These are phyloP conservation scores for Neckera pumila DNA, from an alignment of 225 moss, liverwort and hornwort species.

Conservation along the genomic window DNA sequence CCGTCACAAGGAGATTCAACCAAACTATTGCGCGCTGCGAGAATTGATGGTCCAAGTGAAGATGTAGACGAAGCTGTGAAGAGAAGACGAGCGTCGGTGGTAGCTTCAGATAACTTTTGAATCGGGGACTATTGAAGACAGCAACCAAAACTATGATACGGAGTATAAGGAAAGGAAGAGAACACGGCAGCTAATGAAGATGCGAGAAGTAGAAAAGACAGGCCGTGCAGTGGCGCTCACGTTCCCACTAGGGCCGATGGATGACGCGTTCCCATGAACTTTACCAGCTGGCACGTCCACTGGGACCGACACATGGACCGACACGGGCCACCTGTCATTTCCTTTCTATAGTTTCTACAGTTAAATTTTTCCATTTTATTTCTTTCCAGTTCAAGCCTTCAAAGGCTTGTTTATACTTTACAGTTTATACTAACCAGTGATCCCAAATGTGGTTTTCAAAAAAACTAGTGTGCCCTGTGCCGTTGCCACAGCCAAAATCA, in stretches of 20 bases:
- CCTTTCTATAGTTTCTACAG: not conserved
- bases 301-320: not conserved
- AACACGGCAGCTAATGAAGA: not conserved
- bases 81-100: not conserved
- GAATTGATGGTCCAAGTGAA: not conserved
- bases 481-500: no score
- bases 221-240: not conserved
- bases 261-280: not conserved
- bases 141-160: not conserved
- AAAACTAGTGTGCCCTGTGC: no score
- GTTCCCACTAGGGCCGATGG: not conserved
- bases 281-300: not conserved
- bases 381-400: not conserved
- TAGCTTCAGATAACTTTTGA: not conserved
- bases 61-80: not conserved
- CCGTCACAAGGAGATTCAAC: not conserved
- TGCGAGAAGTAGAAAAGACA: not conserved
- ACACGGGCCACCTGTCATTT: not conserved
- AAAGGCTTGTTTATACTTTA: not conserved
- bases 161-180: not conserved
- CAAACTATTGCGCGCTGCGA: not conserved
- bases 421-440: no score
- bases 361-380: not conserved
- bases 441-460: no score
- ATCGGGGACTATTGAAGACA: not conserved